phyloP scores from a whole-genome alignment of 495 filamentous ascomycete genomes.

The Penicillium lividum region DNA sequence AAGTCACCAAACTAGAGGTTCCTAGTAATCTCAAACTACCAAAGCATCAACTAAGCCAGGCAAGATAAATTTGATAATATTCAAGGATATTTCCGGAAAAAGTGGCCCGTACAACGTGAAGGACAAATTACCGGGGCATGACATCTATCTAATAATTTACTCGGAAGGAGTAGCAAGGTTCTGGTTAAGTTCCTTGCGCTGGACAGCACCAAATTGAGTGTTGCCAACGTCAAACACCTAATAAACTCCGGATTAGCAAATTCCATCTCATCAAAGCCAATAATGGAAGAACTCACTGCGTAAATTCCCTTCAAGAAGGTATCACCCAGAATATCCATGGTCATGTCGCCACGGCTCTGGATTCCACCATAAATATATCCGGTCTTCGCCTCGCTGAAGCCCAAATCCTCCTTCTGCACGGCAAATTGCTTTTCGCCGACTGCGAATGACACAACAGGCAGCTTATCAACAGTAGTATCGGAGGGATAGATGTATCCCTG shows the following conservation, averaged over 20 bases:
- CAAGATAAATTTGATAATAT: no score
- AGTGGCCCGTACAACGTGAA: no score
- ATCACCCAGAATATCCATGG: conserved; percentile 74
- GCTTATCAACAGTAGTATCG: conserved; percentile 51
- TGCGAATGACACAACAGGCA: conserved; percentile 70
- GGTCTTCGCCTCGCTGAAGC: conserved; percentile 61
- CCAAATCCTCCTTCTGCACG: conserved; percentile 71
- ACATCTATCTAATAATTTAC: not conserved
- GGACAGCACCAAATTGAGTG: conserved; percentile 66
- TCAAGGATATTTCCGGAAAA: no score
- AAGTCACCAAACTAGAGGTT: no score
- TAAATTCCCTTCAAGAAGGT: conserved; percentile 77
- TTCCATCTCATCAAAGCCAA: not conserved
- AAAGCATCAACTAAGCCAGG: no score
- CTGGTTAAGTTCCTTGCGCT: conserved; percentile 60
- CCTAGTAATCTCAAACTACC: no score
- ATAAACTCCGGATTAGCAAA: not conserved
- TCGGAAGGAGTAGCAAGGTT: conserved; percentile 31
- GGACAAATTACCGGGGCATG: no score
- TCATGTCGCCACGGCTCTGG: conserved; percentile 65
- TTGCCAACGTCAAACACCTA: conserved; percentile 79
- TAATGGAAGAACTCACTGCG: conserved; percentile 52
- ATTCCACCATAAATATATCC: conserved; percentile 72
- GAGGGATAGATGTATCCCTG: conserved; percentile 72
- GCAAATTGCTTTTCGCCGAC: conserved; percentile 65